Percentiles rank a stretch among this genome's conserved stretches.
Evolutionary conservation across 345 rosid species (phyloP).

Genomic region (Syzygium jambos): DNA sequence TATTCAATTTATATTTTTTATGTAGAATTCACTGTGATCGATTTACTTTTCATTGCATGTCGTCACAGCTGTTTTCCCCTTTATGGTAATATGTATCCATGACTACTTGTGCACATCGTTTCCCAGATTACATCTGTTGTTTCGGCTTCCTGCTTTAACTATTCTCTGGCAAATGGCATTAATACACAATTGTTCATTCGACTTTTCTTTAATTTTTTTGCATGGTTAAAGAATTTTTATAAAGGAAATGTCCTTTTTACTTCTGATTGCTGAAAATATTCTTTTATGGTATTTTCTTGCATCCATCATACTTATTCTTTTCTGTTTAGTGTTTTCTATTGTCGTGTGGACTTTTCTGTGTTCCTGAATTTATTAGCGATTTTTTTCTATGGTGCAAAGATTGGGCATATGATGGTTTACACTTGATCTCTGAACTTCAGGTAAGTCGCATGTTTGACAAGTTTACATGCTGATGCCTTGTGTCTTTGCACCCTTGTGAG

Average conservation of each 20-base stretch:
- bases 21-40: not conserved
- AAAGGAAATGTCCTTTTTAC: not conserved
- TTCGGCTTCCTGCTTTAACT: not conserved
- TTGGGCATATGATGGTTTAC: constrained; percentile 9
- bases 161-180: not conserved
- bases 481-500: not conserved
- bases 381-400: not conserved
- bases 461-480: constrained; percentile 2
- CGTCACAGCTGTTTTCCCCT: not conserved
- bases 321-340: not conserved
- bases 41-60: not conserved
- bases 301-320: not conserved
- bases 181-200: not conserved
- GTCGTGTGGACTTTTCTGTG: not conserved
- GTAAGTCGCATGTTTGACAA: constrained; percentile 8
- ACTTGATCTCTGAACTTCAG: constrained; percentile 15
- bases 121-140: not conserved
- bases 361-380: not conserved
- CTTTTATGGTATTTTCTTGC: not conserved
- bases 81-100: not conserved
- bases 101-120: not conserved
- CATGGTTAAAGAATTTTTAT: no score
- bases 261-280: not conserved
- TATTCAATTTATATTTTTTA: not conserved
- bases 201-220: not conserved